These are phyloP conservation scores for Fraxinus excelsior DNA, from an alignment of 257 asterid genomes.

Conservation along the genomic window DNA sequence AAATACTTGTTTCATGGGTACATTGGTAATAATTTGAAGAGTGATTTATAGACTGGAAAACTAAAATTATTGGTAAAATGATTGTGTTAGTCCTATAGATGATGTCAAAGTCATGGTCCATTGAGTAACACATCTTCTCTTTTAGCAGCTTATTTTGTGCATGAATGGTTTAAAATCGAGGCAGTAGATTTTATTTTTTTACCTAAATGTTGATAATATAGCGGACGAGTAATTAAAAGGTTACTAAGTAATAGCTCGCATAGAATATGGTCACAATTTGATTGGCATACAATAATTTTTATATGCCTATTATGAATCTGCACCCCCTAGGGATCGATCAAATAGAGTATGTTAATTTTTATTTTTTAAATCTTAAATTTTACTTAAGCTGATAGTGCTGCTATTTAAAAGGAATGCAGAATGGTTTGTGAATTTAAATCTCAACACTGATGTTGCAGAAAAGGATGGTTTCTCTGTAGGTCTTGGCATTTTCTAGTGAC, in stretches of 20 bases:
- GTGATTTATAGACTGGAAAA: background rate
- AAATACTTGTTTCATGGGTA: background rate
- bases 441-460: background rate
- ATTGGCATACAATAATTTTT: too few relatives aligned
- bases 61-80: background rate
- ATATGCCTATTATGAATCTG: too few relatives aligned
- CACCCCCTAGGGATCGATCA: too few relatives aligned
- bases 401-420: background rate
- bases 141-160: background rate
- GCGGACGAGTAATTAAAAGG: background rate
- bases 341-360: background rate
- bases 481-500: background rate
- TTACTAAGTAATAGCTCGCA: background rate
- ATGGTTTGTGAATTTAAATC: background rate
- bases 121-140: background rate
- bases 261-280: background rate
- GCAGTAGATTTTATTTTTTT: background rate
- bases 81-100: background rate
- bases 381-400: background rate
- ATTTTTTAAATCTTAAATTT: too few relatives aligned
- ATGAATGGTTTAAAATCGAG: background rate
- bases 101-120: background rate
- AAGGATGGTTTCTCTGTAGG: background rate
- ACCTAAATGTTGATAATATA: background rate
- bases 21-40: constrained; percentile 2